Conservation (phyloP, 1,284 basidiomycete species). For the Ceratobasidium sp. region DNA sequence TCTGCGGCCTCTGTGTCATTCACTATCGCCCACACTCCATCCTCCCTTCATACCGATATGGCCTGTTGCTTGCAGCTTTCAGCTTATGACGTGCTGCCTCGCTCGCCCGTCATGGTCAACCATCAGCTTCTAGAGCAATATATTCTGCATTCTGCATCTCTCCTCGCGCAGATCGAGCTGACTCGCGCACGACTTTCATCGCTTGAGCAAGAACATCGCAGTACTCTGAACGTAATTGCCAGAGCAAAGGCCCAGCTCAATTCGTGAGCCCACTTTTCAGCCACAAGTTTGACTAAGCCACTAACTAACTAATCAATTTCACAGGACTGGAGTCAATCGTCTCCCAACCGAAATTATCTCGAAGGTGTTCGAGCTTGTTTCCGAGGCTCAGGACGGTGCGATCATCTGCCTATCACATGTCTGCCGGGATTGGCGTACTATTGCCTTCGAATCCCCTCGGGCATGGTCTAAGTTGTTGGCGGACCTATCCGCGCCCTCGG, state of each 20-base stretch:
- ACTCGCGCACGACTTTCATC: constrained; percentile 25
- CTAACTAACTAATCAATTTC: constrained; percentile 3
- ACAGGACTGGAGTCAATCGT: constrained; percentile 25
- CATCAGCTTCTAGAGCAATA: constrained; percentile 34
- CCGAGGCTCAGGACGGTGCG: constrained; percentile 37
- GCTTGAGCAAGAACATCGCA: constrained; percentile 15
- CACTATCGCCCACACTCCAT: neutral
- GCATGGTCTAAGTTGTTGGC: constrained; percentile 41
- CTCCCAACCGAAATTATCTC: constrained; percentile 44
- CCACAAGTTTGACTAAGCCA: neutral
- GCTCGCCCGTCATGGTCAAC: constrained; percentile 9
- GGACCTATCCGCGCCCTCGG: constrained; percentile 29
- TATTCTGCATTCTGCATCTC: constrained; percentile 12
- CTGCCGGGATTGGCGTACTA: constrained; percentile 37
- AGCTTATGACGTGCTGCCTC: constrained; percentile 18
- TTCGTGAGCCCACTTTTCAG: constrained; percentile 32
- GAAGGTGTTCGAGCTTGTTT: constrained; percentile 36
- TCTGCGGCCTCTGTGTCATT: neutral
- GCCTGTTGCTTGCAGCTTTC: constrained; percentile 17
- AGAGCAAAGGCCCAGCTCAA: constrained; percentile 7
- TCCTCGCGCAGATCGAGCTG: constrained; percentile 24
- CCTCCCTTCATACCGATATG: constrained; percentile 16
- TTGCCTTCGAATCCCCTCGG: constrained; percentile 41
- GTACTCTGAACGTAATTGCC: constrained; percentile 5
- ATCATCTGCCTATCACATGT: constrained; percentile 45